Conservation (phyloP, 192 early-diverging fungal genomes). For the Coemansia sp. region DNA sequence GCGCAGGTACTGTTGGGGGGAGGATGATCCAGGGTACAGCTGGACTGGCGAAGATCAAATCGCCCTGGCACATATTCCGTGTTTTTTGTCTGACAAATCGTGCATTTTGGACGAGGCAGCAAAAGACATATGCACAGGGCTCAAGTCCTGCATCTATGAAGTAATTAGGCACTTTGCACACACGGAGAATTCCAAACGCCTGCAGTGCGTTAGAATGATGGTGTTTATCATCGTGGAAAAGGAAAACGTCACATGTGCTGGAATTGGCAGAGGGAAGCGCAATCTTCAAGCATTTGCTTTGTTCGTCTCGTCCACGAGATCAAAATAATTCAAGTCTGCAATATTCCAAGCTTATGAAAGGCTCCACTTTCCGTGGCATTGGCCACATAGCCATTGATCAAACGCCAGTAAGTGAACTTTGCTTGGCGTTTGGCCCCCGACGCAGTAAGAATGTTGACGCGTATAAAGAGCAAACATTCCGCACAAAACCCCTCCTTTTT, state of each 20-base stretch:
- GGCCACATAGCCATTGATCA: not conserved
- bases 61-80: not conserved
- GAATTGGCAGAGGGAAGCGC: not conserved
- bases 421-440: not conserved
- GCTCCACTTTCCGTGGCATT: too few relatives aligned
- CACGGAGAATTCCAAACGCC: not conserved
- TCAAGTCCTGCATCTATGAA: not conserved
- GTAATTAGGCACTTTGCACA: not conserved
- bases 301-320: not conserved
- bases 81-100: not conserved
- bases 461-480: conserved; percentile 3
- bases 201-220: not conserved
- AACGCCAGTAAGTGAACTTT: not conserved
- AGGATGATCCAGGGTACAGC: too few relatives aligned
- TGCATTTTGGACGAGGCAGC: not conserved
- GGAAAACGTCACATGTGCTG: not conserved
- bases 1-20: too few relatives aligned
- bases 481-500: not conserved
- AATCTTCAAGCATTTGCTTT: not conserved
- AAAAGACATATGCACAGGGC: not conserved
- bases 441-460: not conserved
- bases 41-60: not conserved
- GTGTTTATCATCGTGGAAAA: too few relatives aligned
- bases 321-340: too few relatives aligned
- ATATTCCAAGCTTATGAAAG: too few relatives aligned